Evolutionary conservation across 2,329 filamentous ascomycete genomes (phyloP).

Genomic region (Penicillium sp.): DNA sequence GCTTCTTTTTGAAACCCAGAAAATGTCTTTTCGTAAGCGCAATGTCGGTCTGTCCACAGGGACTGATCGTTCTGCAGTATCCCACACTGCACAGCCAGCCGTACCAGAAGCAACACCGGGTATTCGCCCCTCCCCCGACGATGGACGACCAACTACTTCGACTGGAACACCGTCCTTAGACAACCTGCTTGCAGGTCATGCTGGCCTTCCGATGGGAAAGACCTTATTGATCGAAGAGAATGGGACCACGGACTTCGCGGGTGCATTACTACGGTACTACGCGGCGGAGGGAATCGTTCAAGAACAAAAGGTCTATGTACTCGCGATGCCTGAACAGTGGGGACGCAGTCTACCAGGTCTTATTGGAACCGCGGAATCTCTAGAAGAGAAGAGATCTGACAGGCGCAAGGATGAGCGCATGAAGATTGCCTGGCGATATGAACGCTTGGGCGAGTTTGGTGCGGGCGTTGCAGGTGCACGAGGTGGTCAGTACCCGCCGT

Average conservation of each 20-base stretch:
- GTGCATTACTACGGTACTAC: constrained; percentile 82
- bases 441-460: constrained; percentile 75
- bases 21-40: constrained; percentile 71
- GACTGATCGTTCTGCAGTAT: constrained; percentile 35
- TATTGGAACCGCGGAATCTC: constrained; percentile 53
- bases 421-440: constrained; percentile 99
- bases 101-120: constrained; percentile 49
- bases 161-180: constrained; percentile 89
- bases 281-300: constrained; percentile 92
- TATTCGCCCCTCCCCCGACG: constrained; percentile 82
- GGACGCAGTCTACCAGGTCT: constrained; percentile 80
- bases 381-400: constrained; percentile 46
- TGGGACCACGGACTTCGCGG: constrained; percentile 92
- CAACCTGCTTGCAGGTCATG: constrained; percentile 80
- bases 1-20: constrained; percentile 8
- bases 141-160: constrained; percentile 85
- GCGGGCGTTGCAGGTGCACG: constrained; percentile 57
- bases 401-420: constrained; percentile 71
- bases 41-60: constrained; percentile 61
- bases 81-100: constrained; percentile 34
- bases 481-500: constrained; percentile 56
- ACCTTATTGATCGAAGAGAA: constrained; percentile 82
- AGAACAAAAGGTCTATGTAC: constrained; percentile 83
- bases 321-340: constrained; percentile 82
- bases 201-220: constrained; percentile 79